Conservation (phyloP, 345 rosid species). For the Murraya koenigii region DNA sequence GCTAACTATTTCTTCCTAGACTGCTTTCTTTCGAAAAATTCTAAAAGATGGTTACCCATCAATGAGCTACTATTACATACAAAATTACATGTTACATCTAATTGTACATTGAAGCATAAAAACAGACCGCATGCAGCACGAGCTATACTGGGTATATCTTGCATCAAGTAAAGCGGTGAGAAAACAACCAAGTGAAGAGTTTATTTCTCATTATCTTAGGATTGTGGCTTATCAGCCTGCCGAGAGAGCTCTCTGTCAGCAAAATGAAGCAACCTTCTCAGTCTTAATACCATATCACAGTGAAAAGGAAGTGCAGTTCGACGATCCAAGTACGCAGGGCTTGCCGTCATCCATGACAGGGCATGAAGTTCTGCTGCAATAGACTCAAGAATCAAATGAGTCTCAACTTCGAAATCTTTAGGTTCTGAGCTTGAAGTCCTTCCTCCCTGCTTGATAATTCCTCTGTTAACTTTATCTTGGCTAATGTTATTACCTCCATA, state of each 20-base stretch:
- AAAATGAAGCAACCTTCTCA: slow-evolving; percentile 94
- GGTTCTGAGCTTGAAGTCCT: slow-evolving; percentile 49
- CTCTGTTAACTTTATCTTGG: slow-evolving; percentile 56
- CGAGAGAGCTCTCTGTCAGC: slow-evolving; percentile 78
- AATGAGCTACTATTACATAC: slow-evolving; percentile 13
- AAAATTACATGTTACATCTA: slow-evolving; percentile 15
- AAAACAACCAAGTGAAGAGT: not conserved
- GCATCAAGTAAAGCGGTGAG: not conserved
- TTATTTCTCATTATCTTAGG: slow-evolving; percentile 11
- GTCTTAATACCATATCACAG: slow-evolving; percentile 92
- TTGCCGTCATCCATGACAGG: slow-evolving; percentile 94
- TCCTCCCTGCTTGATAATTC: slow-evolving; percentile 58
- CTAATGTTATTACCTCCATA: slow-evolving; percentile 56
- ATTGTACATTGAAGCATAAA: slow-evolving; percentile 24
- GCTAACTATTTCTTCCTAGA: slow-evolving; percentile 32
- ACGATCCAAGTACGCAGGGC: slow-evolving; percentile 84
- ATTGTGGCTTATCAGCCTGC: slow-evolving; percentile 41
- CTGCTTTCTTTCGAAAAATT: slow-evolving; percentile 12
- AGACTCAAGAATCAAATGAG: slow-evolving; percentile 76
- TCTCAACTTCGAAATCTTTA: slow-evolving; percentile 72
- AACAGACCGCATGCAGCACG: not conserved
- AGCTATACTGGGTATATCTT: not conserved
- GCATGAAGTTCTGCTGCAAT: slow-evolving; percentile 96
- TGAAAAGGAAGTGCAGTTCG: slow-evolving; percentile 90
- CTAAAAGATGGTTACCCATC: not conserved